Evolutionary conservation across 148 eudicot genomes (phyloP).

Genomic region (Selenicereus undatus): DNA sequence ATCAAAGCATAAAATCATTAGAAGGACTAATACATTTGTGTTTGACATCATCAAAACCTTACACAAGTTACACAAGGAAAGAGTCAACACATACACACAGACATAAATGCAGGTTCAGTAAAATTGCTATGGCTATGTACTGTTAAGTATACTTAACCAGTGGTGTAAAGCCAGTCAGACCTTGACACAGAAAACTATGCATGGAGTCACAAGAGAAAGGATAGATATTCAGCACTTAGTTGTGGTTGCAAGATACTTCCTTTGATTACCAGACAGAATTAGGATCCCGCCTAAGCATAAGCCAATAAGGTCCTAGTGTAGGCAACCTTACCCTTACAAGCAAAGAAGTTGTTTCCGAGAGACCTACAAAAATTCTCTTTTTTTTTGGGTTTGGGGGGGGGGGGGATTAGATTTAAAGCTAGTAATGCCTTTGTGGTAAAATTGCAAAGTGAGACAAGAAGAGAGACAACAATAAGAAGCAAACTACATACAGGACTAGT

Average conservation of each 20-base stretch:
- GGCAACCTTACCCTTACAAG: background rate
- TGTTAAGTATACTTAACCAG: background rate
- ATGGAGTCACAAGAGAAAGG: background rate
- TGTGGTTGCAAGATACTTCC: too few relatives aligned
- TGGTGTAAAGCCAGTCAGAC: background rate
- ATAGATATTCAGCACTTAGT: background rate
- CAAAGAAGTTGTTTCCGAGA: background rate
- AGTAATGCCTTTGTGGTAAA: too few relatives aligned
- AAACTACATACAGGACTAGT: background rate
- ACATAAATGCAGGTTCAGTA: background rate
- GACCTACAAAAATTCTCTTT: background rate
- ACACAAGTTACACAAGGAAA: too few relatives aligned
- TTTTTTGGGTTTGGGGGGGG: too few relatives aligned
- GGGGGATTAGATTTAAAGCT: background rate
- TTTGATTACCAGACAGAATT: too few relatives aligned
- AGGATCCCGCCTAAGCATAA: background rate
- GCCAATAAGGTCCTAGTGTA: background rate
- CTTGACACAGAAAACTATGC: background rate
- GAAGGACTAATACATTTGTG: too few relatives aligned
- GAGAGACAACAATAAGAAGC: background rate
- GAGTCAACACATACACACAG: background rate
- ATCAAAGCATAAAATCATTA: too few relatives aligned
- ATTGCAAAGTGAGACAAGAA: background rate
- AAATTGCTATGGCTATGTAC: background rate
- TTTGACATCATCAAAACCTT: too few relatives aligned